Evolutionary conservation across 164 flowering plant genomes (phyloP), one percentile per base, ranked within the genome.

Genomic region (Umbilicus rupestris): DNA sequence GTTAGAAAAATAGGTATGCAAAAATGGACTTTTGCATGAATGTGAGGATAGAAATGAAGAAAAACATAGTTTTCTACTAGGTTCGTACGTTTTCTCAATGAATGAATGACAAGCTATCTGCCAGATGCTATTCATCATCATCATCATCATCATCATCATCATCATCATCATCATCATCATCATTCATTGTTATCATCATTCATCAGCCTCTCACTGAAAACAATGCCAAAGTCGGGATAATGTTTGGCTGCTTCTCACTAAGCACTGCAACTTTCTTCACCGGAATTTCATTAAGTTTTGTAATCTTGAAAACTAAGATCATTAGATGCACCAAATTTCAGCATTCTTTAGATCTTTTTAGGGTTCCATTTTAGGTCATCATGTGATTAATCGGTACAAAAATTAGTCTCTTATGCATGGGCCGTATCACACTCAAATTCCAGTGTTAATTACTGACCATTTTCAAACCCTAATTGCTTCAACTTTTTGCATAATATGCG

Each of bases 1-100:
- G 60, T 55, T 55, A 55, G 60, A 55, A 55, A 55, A 55, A 55
- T 55, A 55, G 60, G 33, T 55, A 55, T 33, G 60, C 33, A 55
- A 28, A 55, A 28, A 55, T 55, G 31, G 60, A 55, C 60, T 55
- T 55, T 55, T 26, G 60, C 33, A 26, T 52, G 58, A 52, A 22
- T 14, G 1, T 52, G 29, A 8, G 3, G 58, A 26, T 1, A n/a
- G n/a, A n/a, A n/a, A n/a, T n/a, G n/a, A n/a, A n/a, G n/a, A n/a
- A n/a, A 9, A 10, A 9, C 44, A 41, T 35, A 6, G 16, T 41
- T 41, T 41, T 9, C 44, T 0, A 3, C 6, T 35, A 41, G 10
- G 12, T 28, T 11, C 1, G 11, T 28, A 28, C 5, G 2, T 26
- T 26, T 28, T 55, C 28, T 55, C 28, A 24, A 12, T 28, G 60